Evolutionary conservation across 2,329 filamentous ascomycete species (phyloP).

Genomic region (Fusarium sp.): DNA sequence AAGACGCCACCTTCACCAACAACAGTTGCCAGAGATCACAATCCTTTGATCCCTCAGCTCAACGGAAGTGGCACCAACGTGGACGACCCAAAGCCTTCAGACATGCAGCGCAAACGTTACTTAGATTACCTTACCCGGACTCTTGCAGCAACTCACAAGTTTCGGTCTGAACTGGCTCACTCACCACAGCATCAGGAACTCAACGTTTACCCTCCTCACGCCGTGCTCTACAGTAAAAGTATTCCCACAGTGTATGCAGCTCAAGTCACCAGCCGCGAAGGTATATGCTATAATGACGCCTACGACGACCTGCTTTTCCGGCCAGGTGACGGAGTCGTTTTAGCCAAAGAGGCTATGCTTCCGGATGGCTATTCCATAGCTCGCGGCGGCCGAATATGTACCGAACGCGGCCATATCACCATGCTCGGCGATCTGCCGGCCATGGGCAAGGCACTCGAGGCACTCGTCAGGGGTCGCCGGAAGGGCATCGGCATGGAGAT

Average conservation of each 20-base stretch:
- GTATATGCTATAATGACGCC: constrained; percentile 79
- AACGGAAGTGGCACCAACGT: constrained; percentile 38
- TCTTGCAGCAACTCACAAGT: constrained; percentile 76
- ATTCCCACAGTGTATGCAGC: constrained; percentile 88
- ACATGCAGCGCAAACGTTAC: constrained; percentile 52
- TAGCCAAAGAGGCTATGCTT: constrained; percentile 87
- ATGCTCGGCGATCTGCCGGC: constrained; percentile 87
- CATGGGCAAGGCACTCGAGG: constrained; percentile 79
- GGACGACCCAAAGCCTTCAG: constrained; percentile 45
- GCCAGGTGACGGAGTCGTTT: constrained; percentile 88
- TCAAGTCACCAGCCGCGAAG: constrained; percentile 77
- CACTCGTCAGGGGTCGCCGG: constrained; percentile 73
- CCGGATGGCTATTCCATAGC: constrained; percentile 83
- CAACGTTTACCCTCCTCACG: constrained; percentile 86
- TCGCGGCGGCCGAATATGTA: constrained; percentile 79
- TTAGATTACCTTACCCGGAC: constrained; percentile 79
- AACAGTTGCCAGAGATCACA: constrained; percentile 54
- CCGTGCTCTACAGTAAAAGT: constrained; percentile 87
- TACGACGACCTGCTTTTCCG: constrained; percentile 92
- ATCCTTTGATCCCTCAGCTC: constrained; percentile 48
- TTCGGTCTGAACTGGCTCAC: constrained; percentile 81
- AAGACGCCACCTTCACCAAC: constrained; percentile 44
- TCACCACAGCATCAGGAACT: constrained; percentile 66
- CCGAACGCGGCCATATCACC: constrained; percentile 88
- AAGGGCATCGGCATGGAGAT: constrained; percentile 78